Percentiles rank a stretch among this genome's conserved stretches.
Evolutionary conservation across 2,329 filamentous ascomycete genomes (phyloP).

Genomic region (Fusarium bactridioides): DNA sequence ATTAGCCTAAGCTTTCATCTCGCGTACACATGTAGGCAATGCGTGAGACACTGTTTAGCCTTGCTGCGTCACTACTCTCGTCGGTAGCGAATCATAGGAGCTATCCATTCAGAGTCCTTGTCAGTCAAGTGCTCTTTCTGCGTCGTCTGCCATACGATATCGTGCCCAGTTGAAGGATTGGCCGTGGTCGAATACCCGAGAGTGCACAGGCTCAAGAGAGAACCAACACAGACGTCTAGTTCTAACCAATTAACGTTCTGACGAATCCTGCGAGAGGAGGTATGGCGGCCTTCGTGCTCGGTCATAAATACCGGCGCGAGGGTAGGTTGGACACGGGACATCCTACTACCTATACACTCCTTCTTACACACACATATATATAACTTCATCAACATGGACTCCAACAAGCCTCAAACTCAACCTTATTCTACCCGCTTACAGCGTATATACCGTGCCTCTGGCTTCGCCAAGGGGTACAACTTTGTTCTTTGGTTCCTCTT

Average conservation of each 20-base stretch:
- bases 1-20: slow-evolving; percentile 2
- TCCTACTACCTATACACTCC: background rate
- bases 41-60: slow-evolving; percentile 9
- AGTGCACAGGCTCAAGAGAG: background rate
- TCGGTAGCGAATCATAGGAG: background rate
- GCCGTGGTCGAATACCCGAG: background rate
- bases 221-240: background rate
- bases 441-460: slow-evolving; percentile 54
- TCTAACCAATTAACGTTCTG: background rate
- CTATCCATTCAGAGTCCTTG: background rate
- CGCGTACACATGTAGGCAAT: background rate
- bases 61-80: background rate
- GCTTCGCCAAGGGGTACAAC: slow-evolving; percentile 66
- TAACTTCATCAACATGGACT: background rate
- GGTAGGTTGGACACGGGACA: background rate
- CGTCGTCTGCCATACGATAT: background rate
- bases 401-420: background rate
- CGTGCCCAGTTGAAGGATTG: background rate
- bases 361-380: background rate
- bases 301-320: slow-evolving; percentile 10
- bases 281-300: background rate
- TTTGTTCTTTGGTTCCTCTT: slow-evolving; percentile 62
- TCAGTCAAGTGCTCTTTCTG: background rate
- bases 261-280: background rate
- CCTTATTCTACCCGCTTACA: background rate